These are phyloP conservation scores for Colletotrichum costaricense DNA, from an alignment of 2,329 filamentous ascomycete species.

Conservation along the genomic window DNA sequence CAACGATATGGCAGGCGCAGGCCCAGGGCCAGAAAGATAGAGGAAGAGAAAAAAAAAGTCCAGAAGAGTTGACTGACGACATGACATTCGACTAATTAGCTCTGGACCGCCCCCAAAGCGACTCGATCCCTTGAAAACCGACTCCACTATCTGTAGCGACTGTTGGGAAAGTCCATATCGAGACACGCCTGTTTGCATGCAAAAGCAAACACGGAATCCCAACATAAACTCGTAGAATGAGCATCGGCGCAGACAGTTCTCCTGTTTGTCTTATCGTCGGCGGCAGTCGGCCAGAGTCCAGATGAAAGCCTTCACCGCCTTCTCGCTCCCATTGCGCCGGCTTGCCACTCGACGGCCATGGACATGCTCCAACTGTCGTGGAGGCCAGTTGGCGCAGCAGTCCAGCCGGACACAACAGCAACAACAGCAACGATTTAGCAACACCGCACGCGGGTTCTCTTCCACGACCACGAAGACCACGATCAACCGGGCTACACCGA, in stretches of 20 bases:
- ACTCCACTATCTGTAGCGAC: constrained; percentile 29
- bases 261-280: constrained; percentile 27
- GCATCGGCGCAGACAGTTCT: constrained; percentile 15
- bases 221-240: constrained; percentile 27
- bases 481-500: constrained; percentile 2
- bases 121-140: constrained; percentile 20
- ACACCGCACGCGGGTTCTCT: constrained; percentile 42
- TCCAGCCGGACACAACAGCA: constrained; percentile 43
- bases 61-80: constrained; percentile 30
- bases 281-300: constrained; percentile 37
- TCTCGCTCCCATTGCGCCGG: constrained; percentile 50
- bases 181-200: not conserved
- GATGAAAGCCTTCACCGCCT: constrained; percentile 57
- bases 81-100: constrained; percentile 17
- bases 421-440: constrained; percentile 40
- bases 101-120: constrained; percentile 17
- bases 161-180: constrained; percentile 23
- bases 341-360: constrained; percentile 51
- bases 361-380: constrained; percentile 60
- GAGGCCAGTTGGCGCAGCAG: constrained; percentile 42
- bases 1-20: constrained; percentile 17
- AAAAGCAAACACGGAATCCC: not conserved
- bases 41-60: constrained; percentile 30
- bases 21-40: constrained; percentile 31
- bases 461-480: constrained; percentile 38